A percentile compares a stretch with the other conserved stretches of the same genome.
Evolutionary conservation across 208 protist species (phyloP).

Genomic region (Leishmania guyanensis): DNA sequence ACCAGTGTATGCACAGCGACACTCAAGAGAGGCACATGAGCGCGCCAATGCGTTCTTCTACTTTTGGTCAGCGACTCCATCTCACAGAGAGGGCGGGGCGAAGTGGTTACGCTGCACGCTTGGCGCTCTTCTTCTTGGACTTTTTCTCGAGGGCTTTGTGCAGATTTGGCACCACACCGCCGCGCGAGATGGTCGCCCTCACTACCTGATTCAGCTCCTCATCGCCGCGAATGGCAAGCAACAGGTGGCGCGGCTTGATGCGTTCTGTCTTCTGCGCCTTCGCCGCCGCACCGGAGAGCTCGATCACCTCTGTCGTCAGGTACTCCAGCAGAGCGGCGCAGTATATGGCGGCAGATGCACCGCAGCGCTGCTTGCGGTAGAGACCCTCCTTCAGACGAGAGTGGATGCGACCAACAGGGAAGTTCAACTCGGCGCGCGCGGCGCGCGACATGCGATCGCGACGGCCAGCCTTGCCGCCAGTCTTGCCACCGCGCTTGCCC

Average conservation of each 20-base stretch:
- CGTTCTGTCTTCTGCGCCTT: conserved; percentile 98
- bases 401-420: conserved; percentile 99
- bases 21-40: not conserved
- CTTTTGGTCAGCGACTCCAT: not conserved
- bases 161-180: conserved; percentile 89
- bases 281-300: conserved; percentile 97
- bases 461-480: conserved; percentile 85
- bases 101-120: conserved; percentile 51
- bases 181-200: conserved; percentile 91
- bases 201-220: conserved; percentile 99
- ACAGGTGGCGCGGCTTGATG: conserved; percentile 98
- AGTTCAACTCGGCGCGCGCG: conserved; percentile 91
- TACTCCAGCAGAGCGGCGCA: conserved; percentile 99
- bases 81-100: not conserved
- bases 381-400: conserved; percentile 97
- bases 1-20: not conserved
- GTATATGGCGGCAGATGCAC: conserved; percentile 98
- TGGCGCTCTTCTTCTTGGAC: conserved; percentile 89
- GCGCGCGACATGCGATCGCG: conserved; percentile 88
- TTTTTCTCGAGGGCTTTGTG: conserved; percentile 93
- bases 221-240: conserved; percentile 98
- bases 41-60: not conserved
- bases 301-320: conserved; percentile 98
- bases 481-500: conserved; percentile 91
- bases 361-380: conserved; percentile 95